These are phyloP conservation scores for Rosa rugosa DNA, from an alignment of 306 rosid species.

Conservation along the genomic window DNA sequence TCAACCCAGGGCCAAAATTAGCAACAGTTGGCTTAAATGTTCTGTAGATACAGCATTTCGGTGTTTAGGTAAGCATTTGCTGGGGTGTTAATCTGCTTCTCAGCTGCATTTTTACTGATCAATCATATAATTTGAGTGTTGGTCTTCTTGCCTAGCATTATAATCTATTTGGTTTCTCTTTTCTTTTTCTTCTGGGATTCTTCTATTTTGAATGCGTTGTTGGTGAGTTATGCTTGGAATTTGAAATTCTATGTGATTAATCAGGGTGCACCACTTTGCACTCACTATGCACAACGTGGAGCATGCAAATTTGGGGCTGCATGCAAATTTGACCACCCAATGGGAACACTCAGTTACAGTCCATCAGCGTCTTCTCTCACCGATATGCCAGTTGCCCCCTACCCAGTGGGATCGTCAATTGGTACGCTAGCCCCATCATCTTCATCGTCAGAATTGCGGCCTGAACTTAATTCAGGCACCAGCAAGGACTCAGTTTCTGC, in stretches of 20 bases:
- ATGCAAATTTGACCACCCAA: slow-evolving; percentile 92
- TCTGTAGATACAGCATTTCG: background rate
- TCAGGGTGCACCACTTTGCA: slow-evolving; percentile 90
- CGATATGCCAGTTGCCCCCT: slow-evolving; percentile 92
- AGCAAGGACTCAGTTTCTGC: slow-evolving; percentile 68
- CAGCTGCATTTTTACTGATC: background rate
- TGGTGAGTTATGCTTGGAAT: slow-evolving; percentile 19
- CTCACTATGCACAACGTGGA: slow-evolving; percentile 90
- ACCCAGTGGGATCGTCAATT: slow-evolving; percentile 86
- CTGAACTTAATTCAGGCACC: slow-evolving; percentile 64
- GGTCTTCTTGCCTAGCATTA: background rate
- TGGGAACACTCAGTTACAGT: slow-evolving; percentile 84
- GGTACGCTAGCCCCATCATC: slow-evolving; percentile 88
- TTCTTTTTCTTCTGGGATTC: background rate
- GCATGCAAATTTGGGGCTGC: slow-evolving; percentile 84
- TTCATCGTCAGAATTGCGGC: slow-evolving; percentile 85
- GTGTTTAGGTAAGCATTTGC: background rate
- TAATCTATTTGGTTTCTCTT: background rate
- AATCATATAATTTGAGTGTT: background rate
- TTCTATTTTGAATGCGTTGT: slow-evolving; percentile 5
- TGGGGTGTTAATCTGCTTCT: slow-evolving; percentile 8
- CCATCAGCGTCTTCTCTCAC: slow-evolving; percentile 91
- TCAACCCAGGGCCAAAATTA: background rate
- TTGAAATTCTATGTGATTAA: slow-evolving; percentile 37
- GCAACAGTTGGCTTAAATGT: background rate